Evolutionary conservation across 2,329 filamentous ascomycete genomes (phyloP).

Genomic region (Lachnellula occidentalis): DNA sequence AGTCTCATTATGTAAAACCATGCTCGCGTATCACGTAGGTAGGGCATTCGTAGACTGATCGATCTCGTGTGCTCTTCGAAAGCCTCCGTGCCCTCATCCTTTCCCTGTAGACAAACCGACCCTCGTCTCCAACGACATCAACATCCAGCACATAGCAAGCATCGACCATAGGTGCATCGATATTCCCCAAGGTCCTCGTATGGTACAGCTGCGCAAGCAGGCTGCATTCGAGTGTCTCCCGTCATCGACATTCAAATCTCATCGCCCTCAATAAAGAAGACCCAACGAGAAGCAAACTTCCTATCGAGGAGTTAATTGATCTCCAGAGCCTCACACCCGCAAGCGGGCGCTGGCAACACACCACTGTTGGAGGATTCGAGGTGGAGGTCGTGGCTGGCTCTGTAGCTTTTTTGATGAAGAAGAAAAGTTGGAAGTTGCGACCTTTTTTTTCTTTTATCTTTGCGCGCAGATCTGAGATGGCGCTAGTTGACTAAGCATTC

Average conservation of each 20-base stretch:
- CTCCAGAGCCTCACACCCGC: constrained; percentile 57
- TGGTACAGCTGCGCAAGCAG: too few relatives aligned
- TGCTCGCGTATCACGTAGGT: too few relatives aligned
- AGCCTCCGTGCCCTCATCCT: too few relatives aligned
- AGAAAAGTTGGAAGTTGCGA: constrained; percentile 31
- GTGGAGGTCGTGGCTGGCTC: constrained; percentile 67
- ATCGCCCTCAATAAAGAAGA: constrained; percentile 68
- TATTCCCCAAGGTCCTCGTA: constrained; percentile 25
- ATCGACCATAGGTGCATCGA: neutral
- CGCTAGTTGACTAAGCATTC: too few relatives aligned
- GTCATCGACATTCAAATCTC: constrained; percentile 66
- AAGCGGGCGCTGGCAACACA: constrained; percentile 60
- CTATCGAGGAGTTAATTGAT: constrained; percentile 54
- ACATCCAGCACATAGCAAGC: neutral
- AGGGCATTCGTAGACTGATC: too few relatives aligned
- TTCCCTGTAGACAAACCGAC: too few relatives aligned
- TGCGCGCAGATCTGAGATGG: too few relatives aligned
- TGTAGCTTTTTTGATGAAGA: constrained; percentile 55
- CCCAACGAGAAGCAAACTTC: constrained; percentile 64
- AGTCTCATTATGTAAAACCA: too few relatives aligned
- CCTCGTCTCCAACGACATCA: too few relatives aligned
- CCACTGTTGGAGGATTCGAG: constrained; percentile 50
- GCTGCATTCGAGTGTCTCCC: constrained; percentile 46
- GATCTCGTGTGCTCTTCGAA: too few relatives aligned
- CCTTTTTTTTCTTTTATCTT: too few relatives aligned